Base-by-base conservation (phyloP, 805 yeast genomes). In the Komagataella mondaviorum region DNA sequence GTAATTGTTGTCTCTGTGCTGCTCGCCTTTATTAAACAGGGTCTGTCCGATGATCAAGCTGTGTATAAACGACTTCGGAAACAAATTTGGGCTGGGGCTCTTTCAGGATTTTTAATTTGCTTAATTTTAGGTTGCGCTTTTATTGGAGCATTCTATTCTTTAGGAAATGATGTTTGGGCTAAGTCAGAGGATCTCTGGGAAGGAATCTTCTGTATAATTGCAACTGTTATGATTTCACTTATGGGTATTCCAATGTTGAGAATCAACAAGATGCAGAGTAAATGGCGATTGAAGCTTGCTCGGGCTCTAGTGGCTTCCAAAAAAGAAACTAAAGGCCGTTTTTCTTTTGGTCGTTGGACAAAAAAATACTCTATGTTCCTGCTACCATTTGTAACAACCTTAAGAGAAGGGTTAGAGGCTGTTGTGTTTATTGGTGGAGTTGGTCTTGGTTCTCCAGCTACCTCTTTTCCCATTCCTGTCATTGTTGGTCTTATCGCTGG, bases 171-270 rank as follows among this genome's bases (percentile, higher is more conserved):
- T 76, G 77, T 91, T 56, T 91, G 96, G 86, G 75, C 91, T 49
- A 63, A 67, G 10, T 81, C 96, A 18, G 99, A 91, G 67, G 97
- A 91, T 66, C 67, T 91, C 53, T 91, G 98, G 98, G 99, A 91
- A 76, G 98, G 97, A 72, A 74, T 88, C 53, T 89, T 91, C 65
- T 87, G 95, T 69, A 71, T 91, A 57, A 81, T 91, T 66, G 99
- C 98, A 2, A 80, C 96, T 0, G 71, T 87, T 48, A 79, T 91
- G 80, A 91, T 91, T 63, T 79, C 96, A 10, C 60, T 85, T 60
- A 90, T 91, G 97, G 98, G 99, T 66, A 77, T 91, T 62, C 96
- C 97, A 53, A 87, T 91, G 96, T 77, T 91, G 63, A 81, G 98
- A 70, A 77, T 91, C 67, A 90, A 90, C 74, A 89, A 90, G 74